These are phyloP conservation scores for Aegilops umbellulata DNA, from an alignment of 176 grass and related monocot species.

Conservation along the genomic window DNA sequence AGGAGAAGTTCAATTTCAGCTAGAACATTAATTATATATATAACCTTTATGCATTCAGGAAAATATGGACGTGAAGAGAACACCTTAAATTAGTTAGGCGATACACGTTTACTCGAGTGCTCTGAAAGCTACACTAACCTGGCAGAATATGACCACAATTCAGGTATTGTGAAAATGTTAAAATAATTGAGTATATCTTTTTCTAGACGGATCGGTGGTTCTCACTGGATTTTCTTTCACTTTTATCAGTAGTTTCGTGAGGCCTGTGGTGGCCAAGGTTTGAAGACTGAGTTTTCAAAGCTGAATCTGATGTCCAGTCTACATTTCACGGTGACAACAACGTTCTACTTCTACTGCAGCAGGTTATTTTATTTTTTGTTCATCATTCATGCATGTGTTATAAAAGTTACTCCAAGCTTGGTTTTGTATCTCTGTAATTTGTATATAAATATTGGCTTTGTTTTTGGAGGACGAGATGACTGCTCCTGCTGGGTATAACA, in stretches of 20 bases:
- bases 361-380: conserved; percentile 48
- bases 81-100: conserved; percentile 66
- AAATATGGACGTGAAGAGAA: conserved; percentile 38
- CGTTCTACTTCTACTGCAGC: conserved; percentile 50
- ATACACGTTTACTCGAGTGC: conserved; percentile 87
- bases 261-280: conserved; percentile 82
- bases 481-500: too few species aligned
- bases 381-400: conserved; percentile 1
- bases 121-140: conserved; percentile 76
- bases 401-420: too few species aligned
- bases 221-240: neutral
- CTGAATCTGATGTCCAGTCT: conserved; percentile 87
- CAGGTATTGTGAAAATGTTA: conserved; percentile 60
- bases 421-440: too few species aligned
- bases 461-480: too few species aligned
- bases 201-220: neutral
- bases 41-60: neutral
- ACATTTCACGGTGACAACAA: conserved; percentile 94
- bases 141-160: conserved; percentile 88
- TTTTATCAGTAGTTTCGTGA: conserved; percentile 72
- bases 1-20: neutral
- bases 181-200: neutral
- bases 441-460: too few species aligned
- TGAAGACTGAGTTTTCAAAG: conserved; percentile 87
- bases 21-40: neutral